A percentile compares a stretch with the other conserved stretches of the same genome.
Evolutionary conservation across 495 filamentous ascomycete species (phyloP).

Genomic region (Xylaria cubensis): DNA sequence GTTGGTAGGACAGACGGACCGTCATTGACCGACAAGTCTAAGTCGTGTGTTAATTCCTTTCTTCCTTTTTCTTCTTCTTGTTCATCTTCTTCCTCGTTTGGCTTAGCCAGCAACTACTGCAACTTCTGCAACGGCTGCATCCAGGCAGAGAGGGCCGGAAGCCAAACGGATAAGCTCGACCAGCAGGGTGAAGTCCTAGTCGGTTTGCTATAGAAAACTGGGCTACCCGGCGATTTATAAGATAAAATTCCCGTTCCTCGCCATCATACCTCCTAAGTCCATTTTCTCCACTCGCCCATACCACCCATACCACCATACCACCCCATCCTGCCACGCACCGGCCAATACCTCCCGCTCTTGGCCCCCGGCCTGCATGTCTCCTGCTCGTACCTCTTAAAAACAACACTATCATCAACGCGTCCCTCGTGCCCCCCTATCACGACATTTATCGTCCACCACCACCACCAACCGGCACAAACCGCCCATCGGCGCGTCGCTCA

Average conservation of each 20-base stretch:
- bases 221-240: slow-evolving; percentile 8
- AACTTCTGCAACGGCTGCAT: slow-evolving; percentile 3
- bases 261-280: slow-evolving; percentile 11
- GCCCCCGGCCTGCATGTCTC: slow-evolving; percentile 27
- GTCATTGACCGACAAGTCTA: slow-evolving; percentile 35
- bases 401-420: slow-evolving; percentile 29
- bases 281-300: slow-evolving; percentile 20
- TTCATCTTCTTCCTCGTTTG: slow-evolving; percentile 6
- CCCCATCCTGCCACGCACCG: slow-evolving; percentile 21
- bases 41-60: slow-evolving; percentile 10
- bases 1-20: slow-evolving; percentile 32
- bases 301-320: slow-evolving; percentile 18
- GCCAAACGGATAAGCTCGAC: slow-evolving; percentile 5
- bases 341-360: slow-evolving; percentile 30
- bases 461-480: background rate
- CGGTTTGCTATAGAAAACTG: background rate
- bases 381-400: slow-evolving; percentile 27
- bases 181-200: slow-evolving; percentile 2
- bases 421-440: slow-evolving; percentile 25
- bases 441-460: slow-evolving; percentile 16
- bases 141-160: background rate
- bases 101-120: slow-evolving; percentile 6
- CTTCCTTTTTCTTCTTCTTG: background rate
- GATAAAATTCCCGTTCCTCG: slow-evolving; percentile 1
- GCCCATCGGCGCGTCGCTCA: slow-evolving; percentile 32